phyloP scores from a whole-genome alignment of 345 rosid species.

The Sonneratia caseolaris region DNA sequence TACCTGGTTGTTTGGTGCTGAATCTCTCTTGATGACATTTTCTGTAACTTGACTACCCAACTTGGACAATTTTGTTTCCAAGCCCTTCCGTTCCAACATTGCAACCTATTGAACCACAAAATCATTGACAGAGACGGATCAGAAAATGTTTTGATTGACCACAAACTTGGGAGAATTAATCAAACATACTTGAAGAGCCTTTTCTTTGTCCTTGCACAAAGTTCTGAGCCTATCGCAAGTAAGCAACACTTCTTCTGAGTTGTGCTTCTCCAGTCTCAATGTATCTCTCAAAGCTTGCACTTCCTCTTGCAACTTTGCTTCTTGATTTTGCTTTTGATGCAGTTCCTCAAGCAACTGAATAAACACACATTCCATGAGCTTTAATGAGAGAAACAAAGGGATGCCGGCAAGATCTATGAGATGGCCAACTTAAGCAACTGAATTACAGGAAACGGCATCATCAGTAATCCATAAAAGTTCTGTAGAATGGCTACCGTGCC shows the following conservation, averaged over 20 bases:
- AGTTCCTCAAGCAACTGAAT: conserved; percentile 62
- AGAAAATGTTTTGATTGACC: neutral
- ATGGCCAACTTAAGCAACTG: neutral
- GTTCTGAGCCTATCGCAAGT: conserved; percentile 53
- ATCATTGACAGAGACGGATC: conserved; percentile 1
- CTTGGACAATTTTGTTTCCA: conserved; percentile 50
- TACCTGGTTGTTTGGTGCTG: conserved; percentile 54
- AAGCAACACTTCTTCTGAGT: conserved; percentile 30
- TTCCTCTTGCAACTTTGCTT: conserved; percentile 55
- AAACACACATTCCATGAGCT: conserved; percentile 6
- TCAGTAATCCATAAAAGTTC: too few species aligned
- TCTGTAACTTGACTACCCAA: conserved; percentile 32
- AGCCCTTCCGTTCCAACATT: conserved; percentile 42
- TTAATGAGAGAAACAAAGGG: neutral
- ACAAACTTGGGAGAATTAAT: neutral
- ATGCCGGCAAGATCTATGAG: neutral
- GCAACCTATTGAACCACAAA: conserved; percentile 36
- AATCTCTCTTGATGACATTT: conserved; percentile 34
- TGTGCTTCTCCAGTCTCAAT: conserved; percentile 59
- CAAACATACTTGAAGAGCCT: conserved; percentile 45
- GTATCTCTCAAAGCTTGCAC: conserved; percentile 46
- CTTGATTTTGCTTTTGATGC: conserved; percentile 55
- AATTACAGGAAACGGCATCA: neutral
- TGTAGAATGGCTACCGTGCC: too few species aligned
- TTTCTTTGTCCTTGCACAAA: conserved; percentile 54